These are phyloP conservation scores for Populus hybrid DNA, from an alignment of 441 rosid genomes.

Conservation along the genomic window DNA sequence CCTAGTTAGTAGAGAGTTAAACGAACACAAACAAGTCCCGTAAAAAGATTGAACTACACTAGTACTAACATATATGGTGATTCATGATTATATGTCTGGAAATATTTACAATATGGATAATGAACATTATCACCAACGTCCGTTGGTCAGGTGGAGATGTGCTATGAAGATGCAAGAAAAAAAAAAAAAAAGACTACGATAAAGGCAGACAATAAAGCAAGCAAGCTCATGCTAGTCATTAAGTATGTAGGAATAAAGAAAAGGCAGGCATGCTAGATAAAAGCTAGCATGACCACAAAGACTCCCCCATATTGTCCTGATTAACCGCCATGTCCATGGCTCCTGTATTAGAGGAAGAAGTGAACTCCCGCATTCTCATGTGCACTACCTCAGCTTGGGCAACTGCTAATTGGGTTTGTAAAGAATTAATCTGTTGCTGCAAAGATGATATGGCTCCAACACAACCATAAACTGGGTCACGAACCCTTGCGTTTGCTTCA, in stretches of 20 bases:
- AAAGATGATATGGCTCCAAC: conserved; percentile 79
- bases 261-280: conserved; percentile 13
- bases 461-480: conserved; percentile 93
- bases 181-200: neutral
- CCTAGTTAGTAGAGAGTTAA: neutral
- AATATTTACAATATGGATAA: conserved; percentile 29
- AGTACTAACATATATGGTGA: conserved; percentile 14
- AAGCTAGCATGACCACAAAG: conserved; percentile 61
- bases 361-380: conserved; percentile 38
- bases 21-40: no score
- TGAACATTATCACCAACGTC: conserved; percentile 12
- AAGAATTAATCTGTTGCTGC: conserved; percentile 68
- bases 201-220: conserved; percentile 28
- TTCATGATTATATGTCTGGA: conserved; percentile 22
- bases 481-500: conserved; percentile 87
- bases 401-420: conserved; percentile 66
- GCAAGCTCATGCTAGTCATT: conserved; percentile 19
- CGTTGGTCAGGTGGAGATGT: conserved; percentile 17
- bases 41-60: conserved; percentile 2
- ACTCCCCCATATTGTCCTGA: conserved; percentile 42
- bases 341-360: conserved; percentile 21
- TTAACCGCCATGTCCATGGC: conserved; percentile 44
- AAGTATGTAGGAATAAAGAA: neutral
- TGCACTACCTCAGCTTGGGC: conserved; percentile 86
- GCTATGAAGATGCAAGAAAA: neutral